Conservation (phyloP, 176 grass and related monocot genomes). For the Tuctoria greenei region DNA sequence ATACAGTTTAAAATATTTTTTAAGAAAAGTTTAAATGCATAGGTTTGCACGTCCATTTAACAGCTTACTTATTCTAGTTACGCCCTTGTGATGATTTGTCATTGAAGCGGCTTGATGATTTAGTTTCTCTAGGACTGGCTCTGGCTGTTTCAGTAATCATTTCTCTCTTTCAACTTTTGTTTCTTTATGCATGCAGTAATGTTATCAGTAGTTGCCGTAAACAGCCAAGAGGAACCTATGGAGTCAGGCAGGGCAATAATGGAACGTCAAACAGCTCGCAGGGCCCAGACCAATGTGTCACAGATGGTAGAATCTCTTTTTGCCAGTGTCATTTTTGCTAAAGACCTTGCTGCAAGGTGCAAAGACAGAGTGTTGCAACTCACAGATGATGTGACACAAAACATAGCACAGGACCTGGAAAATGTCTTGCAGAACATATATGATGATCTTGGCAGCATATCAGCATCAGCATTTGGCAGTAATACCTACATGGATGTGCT, state of each 20-base stretch:
- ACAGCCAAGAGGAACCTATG: slow-evolving; percentile 45
- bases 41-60: slow-evolving; percentile 6
- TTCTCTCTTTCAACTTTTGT: slow-evolving; percentile 12
- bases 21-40: neutral
- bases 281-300: slow-evolving; percentile 27
- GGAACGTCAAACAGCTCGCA: slow-evolving; percentile 54
- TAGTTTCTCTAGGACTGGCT: neutral
- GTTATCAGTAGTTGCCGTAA: slow-evolving; percentile 40
- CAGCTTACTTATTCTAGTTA: slow-evolving; percentile 4
- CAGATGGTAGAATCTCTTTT: slow-evolving; percentile 56
- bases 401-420: slow-evolving; percentile 58
- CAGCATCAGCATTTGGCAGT: slow-evolving; percentile 44
- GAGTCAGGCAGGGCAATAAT: slow-evolving; percentile 47
- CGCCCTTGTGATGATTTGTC: slow-evolving; percentile 6
- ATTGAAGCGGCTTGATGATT: slow-evolving; percentile 18
- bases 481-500: slow-evolving; percentile 41
- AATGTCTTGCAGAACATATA: slow-evolving; percentile 61
- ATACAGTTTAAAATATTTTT: neutral
- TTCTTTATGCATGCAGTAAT: slow-evolving; percentile 52
- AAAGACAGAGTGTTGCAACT: slow-evolving; percentile 43
- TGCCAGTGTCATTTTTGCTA: slow-evolving; percentile 59
- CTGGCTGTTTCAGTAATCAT: slow-evolving; percentile 14
- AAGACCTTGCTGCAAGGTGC: slow-evolving; percentile 63
- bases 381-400: slow-evolving; percentile 51
- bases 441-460: slow-evolving; percentile 62